These are phyloP conservation scores for Fagopyrum homotropicum DNA, from an alignment of 148 eudicot species.

Conservation along the genomic window DNA sequence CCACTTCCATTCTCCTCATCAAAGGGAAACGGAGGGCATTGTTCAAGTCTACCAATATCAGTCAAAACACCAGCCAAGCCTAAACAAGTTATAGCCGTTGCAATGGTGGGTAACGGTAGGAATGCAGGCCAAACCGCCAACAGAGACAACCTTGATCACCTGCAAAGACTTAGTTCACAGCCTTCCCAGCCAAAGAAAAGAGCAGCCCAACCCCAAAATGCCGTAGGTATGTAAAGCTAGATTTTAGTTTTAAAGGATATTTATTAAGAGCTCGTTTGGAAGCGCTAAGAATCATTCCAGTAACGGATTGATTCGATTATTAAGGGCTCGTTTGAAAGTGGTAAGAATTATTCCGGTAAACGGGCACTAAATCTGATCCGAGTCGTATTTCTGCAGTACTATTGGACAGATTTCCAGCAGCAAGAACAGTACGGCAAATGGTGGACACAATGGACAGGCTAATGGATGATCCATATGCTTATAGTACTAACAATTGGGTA, in stretches of 20 bases:
- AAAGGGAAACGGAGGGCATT: not conserved
- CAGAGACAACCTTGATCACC: conserved; percentile 11
- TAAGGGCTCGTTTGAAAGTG: too few species aligned
- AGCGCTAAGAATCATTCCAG: too few species aligned
- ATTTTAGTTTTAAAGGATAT: too few species aligned
- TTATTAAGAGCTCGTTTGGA: too few species aligned
- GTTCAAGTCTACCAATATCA: not conserved
- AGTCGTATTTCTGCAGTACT: conserved; percentile 30
- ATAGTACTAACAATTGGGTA: conserved; percentile 19
- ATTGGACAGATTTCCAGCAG: conserved; percentile 76
- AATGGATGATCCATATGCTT: conserved; percentile 49
- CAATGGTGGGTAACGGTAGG: not conserved
- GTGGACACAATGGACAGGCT: conserved; percentile 83
- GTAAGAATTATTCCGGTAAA: too few species aligned
- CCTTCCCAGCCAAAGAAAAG: conserved; percentile 1
- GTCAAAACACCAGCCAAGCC: conserved; percentile 1
- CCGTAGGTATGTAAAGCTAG: not conserved
- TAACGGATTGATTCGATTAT: too few species aligned
- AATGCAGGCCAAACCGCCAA: not conserved
- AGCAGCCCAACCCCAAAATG: not conserved
- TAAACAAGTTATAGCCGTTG: not conserved
- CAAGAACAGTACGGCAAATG: conserved; percentile 80
- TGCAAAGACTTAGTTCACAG: not conserved
- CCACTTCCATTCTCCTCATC: conserved; percentile 4
- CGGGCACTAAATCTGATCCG: not conserved